A percentile compares a stretch with the other conserved stretches of the same genome.
phyloP scores from a whole-genome alignment of 352 stramenopile species.

The Globisporangium nagaii region DNA sequence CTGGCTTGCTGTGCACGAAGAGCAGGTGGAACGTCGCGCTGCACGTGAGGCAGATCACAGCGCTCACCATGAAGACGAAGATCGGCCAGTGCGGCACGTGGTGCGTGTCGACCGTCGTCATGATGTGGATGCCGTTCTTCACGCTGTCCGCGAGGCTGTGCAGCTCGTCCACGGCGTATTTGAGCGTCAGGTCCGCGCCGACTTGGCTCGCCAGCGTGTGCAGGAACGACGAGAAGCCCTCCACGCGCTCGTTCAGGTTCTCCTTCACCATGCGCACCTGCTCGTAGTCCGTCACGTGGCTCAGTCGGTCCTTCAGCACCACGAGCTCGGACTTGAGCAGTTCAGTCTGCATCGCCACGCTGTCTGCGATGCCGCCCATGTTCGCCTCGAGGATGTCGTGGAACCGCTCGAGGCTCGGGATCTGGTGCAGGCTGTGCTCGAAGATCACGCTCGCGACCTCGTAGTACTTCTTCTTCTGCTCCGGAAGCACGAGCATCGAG shows the following conservation, averaged over 20 bases:
- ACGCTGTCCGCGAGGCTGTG: slow-evolving; percentile 69
- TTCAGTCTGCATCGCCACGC: slow-evolving; percentile 60
- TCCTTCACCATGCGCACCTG: slow-evolving; percentile 56
- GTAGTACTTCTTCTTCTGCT: slow-evolving; percentile 42
- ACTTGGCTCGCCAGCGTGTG: slow-evolving; percentile 66
- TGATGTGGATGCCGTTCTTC: slow-evolving; percentile 71
- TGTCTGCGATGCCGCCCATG: slow-evolving; percentile 61
- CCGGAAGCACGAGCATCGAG: slow-evolving; percentile 15
- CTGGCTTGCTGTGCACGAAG: slow-evolving; percentile 72
- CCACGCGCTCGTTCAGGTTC: slow-evolving; percentile 46
- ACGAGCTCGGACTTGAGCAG: slow-evolving; percentile 58
- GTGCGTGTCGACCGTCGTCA: slow-evolving; percentile 62
- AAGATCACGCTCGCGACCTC: slow-evolving; percentile 77
- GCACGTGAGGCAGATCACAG: slow-evolving; percentile 78
- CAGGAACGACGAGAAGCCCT: slow-evolving; percentile 65
- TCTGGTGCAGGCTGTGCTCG: slow-evolving; percentile 79
- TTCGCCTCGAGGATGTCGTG: slow-evolving; percentile 70
- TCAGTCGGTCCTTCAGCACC: slow-evolving; percentile 44
- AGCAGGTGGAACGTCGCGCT: slow-evolving; percentile 81
- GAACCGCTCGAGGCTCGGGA: slow-evolving; percentile 77
- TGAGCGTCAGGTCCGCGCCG: slow-evolving; percentile 67
- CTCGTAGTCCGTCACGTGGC: slow-evolving; percentile 40
- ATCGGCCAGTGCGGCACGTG: slow-evolving; percentile 81
- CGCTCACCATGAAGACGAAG: slow-evolving; percentile 80
- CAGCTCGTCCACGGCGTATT: slow-evolving; percentile 74